phyloP scores from a whole-genome alignment of 495 filamentous ascomycete species.

The Aspergillus biplanus region DNA sequence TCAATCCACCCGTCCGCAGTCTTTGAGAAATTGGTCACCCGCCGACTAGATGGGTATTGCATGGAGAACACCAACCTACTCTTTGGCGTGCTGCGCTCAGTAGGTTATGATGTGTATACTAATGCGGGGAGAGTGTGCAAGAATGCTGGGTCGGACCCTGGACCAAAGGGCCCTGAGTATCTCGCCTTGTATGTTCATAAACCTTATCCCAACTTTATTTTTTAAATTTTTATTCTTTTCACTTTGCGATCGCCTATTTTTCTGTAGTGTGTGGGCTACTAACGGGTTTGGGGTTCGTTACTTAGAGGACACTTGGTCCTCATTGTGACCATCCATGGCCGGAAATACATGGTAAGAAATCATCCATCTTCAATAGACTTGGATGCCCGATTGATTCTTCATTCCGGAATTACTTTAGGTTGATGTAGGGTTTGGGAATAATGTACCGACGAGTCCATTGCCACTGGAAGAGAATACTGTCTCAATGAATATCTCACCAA shows the following conservation, averaged over 20 bases:
- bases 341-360: conserved; percentile 50
- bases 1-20: conserved; percentile 61
- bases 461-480: conserved; percentile 48
- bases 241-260: background rate
- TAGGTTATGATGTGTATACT: conserved; percentile 62
- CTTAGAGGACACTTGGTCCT: conserved; percentile 64
- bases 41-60: conserved; percentile 74
- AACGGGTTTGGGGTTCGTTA: background rate
- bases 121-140: conserved; percentile 45
- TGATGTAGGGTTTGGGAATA: conserved; percentile 74
- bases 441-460: conserved; percentile 58
- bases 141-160: conserved; percentile 15
- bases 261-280: background rate
- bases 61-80: conserved; percentile 76
- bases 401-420: conserved; percentile 37
- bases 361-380: background rate
- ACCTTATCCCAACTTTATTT: background rate
- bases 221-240: too few species aligned
- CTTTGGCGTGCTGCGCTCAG: conserved; percentile 58
- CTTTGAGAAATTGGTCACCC: conserved; percentile 66
- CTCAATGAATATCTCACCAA: conserved; percentile 46
- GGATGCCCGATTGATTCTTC: background rate
- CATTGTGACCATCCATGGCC: conserved; percentile 60
- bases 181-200: conserved; percentile 29
- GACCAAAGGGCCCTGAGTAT: conserved; percentile 16